Evolutionary conservation across 805 yeast species (phyloP).

Genomic region (Cyberlindnera euphorbiae): DNA sequence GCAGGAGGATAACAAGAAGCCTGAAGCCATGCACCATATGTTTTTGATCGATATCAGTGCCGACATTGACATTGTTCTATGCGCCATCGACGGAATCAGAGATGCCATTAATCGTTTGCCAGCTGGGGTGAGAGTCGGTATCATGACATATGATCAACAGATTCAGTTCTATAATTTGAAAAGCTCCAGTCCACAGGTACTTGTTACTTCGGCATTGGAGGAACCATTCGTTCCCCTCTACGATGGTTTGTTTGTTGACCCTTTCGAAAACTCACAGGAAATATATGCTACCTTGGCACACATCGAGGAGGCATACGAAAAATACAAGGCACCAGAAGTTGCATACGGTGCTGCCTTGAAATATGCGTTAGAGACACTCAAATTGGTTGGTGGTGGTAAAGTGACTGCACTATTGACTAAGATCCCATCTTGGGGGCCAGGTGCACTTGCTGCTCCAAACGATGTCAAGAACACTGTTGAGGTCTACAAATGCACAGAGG

Average conservation of each 20-base stretch:
- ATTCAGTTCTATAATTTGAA: conserved; percentile 70
- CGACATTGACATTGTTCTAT: conserved; percentile 52
- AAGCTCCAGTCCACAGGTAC: conserved; percentile 49
- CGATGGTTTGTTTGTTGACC: conserved; percentile 76
- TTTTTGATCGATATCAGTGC: conserved; percentile 72
- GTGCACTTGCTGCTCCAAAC: conserved; percentile 42
- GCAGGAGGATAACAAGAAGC: conserved; percentile 34
- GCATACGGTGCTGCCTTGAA: conserved; percentile 77
- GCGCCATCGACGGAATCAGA: conserved; percentile 68
- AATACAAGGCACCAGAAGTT: conserved; percentile 46
- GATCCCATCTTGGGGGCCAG: conserved; percentile 80
- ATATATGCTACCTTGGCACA: conserved; percentile 65
- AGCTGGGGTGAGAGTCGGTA: conserved; percentile 44
- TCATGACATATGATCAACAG: conserved; percentile 70
- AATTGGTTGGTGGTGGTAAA: conserved; percentile 76
- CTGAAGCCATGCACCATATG: conserved; percentile 58
- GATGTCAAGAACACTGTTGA: conserved; percentile 38
- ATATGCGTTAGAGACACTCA: conserved; percentile 59
- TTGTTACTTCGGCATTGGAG: conserved; percentile 62
- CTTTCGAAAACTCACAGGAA: conserved; percentile 55
- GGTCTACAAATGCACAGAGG: conserved; percentile 53
- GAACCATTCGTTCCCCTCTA: conserved; percentile 81
- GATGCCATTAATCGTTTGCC: conserved; percentile 35
- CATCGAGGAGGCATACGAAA: conserved; percentile 43
- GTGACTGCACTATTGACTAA: conserved; percentile 62